A percentile compares a stretch with the other conserved stretches of the same genome.
Conservation (phyloP, 495 filamentous ascomycete genomes). For the Filosporella fistucella region DNA sequence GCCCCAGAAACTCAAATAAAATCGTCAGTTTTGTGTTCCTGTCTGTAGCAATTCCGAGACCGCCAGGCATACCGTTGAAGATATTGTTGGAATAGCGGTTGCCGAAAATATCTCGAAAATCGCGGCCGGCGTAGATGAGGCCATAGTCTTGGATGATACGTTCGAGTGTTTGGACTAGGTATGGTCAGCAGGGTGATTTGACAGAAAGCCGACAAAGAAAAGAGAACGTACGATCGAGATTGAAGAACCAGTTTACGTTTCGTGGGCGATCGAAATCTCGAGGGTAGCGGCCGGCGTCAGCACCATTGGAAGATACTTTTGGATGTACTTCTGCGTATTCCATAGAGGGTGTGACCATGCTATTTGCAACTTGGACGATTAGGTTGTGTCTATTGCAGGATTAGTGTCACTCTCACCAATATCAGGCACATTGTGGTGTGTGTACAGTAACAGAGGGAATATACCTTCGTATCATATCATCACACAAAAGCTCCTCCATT, state of each 20-base stretch:
- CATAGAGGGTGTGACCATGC: neutral
- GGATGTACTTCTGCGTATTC: neutral
- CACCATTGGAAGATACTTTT: no score
- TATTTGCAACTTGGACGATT: neutral
- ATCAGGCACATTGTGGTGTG: neutral
- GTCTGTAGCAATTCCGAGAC: no score
- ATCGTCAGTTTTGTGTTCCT: neutral
- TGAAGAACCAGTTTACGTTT: no score
- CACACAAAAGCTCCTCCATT: neutral
- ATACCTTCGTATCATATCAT: neutral
- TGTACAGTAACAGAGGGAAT: no score
- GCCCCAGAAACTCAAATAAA: slow-evolving; percentile 11
- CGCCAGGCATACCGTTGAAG: no score
- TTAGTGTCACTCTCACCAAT: neutral
- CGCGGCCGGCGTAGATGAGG: slow-evolving; percentile 1
- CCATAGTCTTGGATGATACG: slow-evolving; percentile 6
- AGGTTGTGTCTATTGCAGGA: neutral
- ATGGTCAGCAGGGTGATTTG: no score
- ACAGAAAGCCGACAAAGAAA: no score
- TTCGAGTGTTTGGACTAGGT: slow-evolving; percentile 3
- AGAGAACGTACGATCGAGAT: neutral
- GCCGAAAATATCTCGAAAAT: no score
- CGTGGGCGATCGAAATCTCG: no score
- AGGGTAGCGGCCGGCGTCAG: no score
- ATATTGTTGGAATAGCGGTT: no score